A percentile compares a stretch with the other conserved stretches of the same genome.
Evolutionary conservation across 1,284 basidiomycete species (phyloP).

Genomic region (Pascua guehoae): DNA sequence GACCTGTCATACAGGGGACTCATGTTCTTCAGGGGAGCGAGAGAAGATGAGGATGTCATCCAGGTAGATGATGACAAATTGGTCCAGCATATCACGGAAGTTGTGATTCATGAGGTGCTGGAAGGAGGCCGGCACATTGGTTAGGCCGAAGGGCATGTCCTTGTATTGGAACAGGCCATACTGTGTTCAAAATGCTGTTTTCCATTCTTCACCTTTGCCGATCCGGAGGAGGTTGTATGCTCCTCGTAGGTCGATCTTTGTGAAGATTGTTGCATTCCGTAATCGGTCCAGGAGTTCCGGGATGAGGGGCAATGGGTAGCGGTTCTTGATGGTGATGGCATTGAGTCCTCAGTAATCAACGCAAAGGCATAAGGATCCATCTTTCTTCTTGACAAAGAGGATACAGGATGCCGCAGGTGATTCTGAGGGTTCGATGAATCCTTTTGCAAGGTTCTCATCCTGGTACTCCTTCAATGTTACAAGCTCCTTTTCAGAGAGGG

Average conservation of each 20-base stretch:
- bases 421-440: constrained; percentile 35
- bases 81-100: constrained; percentile 33
- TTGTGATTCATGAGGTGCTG: constrained; percentile 39
- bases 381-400: constrained; percentile 56
- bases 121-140: constrained; percentile 49
- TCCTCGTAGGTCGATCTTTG: constrained; percentile 36
- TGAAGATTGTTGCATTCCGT: constrained; percentile 27
- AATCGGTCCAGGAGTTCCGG: constrained; percentile 38
- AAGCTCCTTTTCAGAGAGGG: constrained; percentile 47
- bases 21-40: constrained; percentile 47
- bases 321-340: constrained; percentile 46
- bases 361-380: constrained; percentile 48
- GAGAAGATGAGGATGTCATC: constrained; percentile 51
- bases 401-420: constrained; percentile 47
- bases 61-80: constrained; percentile 35
- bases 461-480: constrained; percentile 49
- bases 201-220: constrained; percentile 36
- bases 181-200: constrained; percentile 45
- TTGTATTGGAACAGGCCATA: constrained; percentile 48
- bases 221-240: constrained; percentile 42
- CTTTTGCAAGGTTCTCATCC: constrained; percentile 46
- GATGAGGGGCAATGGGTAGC: constrained; percentile 27
- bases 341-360: constrained; percentile 55
- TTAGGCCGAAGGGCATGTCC: constrained; percentile 51
- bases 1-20: constrained; percentile 35